Percentiles rank a stretch among this genome's conserved stretches.
Conservation (phyloP, 345 rosid species). For the Pseudoturritis turrita region DNA sequence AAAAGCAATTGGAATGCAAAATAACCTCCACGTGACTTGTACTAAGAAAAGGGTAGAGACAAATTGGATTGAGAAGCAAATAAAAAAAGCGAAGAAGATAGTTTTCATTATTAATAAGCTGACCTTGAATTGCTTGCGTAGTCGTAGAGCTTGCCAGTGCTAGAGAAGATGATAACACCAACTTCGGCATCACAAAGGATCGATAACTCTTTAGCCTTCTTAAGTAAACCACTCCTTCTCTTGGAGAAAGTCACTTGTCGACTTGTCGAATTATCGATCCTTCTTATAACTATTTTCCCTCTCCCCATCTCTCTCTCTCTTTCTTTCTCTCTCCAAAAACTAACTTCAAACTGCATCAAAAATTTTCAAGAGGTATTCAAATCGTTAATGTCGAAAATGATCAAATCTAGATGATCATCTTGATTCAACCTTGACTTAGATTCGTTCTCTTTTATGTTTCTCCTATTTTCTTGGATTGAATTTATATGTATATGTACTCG, state of each 20-base stretch:
- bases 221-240: slow-evolving; percentile 35
- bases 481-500: neutral
- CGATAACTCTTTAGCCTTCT: slow-evolving; percentile 33
- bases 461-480: slow-evolving; percentile 7
- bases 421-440: slow-evolving; percentile 2
- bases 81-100: neutral
- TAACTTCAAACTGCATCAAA: neutral
- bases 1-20: slow-evolving; percentile 7
- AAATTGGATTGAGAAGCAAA: neutral
- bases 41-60: neutral
- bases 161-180: slow-evolving; percentile 35
- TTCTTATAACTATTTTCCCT: slow-evolving; percentile 30
- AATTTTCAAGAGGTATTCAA: neutral
- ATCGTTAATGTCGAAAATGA: neutral
- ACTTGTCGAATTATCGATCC: slow-evolving; percentile 36
- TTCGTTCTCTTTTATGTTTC: neutral
- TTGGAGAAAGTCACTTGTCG: slow-evolving; percentile 38
- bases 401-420: slow-evolving; percentile 6
- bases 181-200: slow-evolving; percentile 40
- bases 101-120: neutral
- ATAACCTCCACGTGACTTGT: neutral
- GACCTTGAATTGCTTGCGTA: slow-evolving; percentile 36
- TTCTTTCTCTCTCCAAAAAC: neutral
- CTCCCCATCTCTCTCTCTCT: slow-evolving; percentile 26
- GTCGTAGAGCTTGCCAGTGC: slow-evolving; percentile 36